These are phyloP conservation scores for Canariomyces notabilis DNA, from an alignment of 2,329 filamentous ascomycete genomes.

Conservation along the genomic window DNA sequence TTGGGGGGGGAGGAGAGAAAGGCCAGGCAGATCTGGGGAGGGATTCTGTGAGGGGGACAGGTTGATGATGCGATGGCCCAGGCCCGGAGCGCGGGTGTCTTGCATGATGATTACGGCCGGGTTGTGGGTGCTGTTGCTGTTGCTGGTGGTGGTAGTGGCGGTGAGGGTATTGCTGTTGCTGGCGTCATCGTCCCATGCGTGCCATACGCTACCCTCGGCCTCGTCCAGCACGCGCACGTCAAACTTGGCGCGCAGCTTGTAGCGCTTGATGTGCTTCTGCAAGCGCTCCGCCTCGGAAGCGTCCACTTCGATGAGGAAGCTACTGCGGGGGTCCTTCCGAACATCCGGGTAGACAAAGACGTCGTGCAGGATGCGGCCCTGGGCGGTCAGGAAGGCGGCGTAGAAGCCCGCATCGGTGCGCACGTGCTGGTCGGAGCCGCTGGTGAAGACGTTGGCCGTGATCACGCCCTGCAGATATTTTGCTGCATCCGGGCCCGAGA, in stretches of 20 bases:
- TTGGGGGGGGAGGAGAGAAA: constrained; percentile 28
- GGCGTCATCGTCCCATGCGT: constrained; percentile 59
- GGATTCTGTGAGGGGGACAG: background rate
- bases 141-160: background rate
- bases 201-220: constrained; percentile 65
- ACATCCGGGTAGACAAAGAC: constrained; percentile 75
- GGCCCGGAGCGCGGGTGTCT: constrained; percentile 50
- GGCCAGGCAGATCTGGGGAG: constrained; percentile 25
- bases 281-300: constrained; percentile 57
- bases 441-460: constrained; percentile 58
- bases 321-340: constrained; percentile 30
- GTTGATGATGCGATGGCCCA: constrained; percentile 49
- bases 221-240: constrained; percentile 59
- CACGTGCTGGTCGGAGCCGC: constrained; percentile 28
- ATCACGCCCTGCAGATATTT: constrained; percentile 86
- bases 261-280: constrained; percentile 70
- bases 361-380: constrained; percentile 80
- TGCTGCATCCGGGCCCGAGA: constrained; percentile 73
- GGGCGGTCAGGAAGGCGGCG: constrained; percentile 78
- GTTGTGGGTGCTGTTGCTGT: no score
- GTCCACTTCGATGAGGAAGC: constrained; percentile 81
- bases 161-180: constrained; percentile 18
- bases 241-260: constrained; percentile 81
- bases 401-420: constrained; percentile 57
- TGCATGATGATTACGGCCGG: constrained; percentile 38